Evolutionary conservation across 2,329 filamentous ascomycete genomes (phyloP), one percentile per base, ranked within the genome.

Genomic region (Cercospora canescens): DNA sequence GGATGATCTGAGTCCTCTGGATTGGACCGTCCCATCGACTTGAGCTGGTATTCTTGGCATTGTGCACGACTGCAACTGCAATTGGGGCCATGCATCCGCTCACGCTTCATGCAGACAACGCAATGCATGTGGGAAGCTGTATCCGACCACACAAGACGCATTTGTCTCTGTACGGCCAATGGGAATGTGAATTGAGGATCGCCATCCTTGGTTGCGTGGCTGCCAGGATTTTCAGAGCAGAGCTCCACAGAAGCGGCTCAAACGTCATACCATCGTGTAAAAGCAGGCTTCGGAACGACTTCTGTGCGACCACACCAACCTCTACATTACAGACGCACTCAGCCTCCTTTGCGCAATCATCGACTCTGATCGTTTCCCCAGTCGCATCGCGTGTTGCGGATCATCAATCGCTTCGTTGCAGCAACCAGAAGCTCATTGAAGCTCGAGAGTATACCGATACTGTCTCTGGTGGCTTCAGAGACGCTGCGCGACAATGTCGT

Each of bases 1-100:
- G n/a, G 74, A 76, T 35, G 70, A 75, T 60, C 24, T 71, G 32
- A 69, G 66, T 30, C 70, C 71, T 9, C 65, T 73, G 35, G 70
- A 74, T 39, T 74, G 67, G 67, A 69, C 56, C 24, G 45, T 56
- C 12, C 45, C 61, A n/a, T 57, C 61, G 24, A 57, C 64, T 55
- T 70, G 63, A 64, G 28, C 3, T 35, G 39, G 45, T 37, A 61
- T 50, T 35, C 59, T 61, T 54, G 59, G 59, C 59, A 35, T 35
- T 35, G 21, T n/a, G 6, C 3, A 26, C 26, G 7, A 58, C n/a
- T 18, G 26, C 21, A 26, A 58, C 21, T 50, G 7, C 5, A 50
- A 6, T 4, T 7, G 45, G 28, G 24, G 16, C 45, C 14, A 9
- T n/a, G 24, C 1, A 28, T 1, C 45, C 14, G 12, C 24, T 28